Evolutionary conservation across 495 filamentous ascomycete species (phyloP).

Genomic region (Penicillium manginii): DNA sequence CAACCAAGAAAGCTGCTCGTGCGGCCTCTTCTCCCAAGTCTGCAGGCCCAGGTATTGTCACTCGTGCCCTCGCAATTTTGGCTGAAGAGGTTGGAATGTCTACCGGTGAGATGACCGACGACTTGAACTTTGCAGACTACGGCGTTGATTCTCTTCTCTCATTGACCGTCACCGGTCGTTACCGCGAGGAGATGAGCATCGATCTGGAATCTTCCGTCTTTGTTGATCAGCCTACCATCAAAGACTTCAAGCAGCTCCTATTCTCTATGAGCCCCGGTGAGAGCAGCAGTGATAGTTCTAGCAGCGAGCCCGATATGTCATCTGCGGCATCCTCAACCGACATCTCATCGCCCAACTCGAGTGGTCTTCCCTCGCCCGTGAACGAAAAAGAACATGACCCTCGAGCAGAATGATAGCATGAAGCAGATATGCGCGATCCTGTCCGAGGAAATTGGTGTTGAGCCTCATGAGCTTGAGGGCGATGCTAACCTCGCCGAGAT

Average conservation of each 20-base stretch:
- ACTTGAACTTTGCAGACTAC: conserved; percentile 53
- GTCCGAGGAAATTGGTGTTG: conserved; percentile 68
- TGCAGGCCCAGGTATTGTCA: conserved; percentile 31
- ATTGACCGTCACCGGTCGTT: conserved; percentile 49
- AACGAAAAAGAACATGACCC: conserved; percentile 38
- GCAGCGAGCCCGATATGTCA: conserved; percentile 40
- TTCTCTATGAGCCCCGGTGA: conserved; percentile 43
- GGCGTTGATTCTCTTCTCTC: conserved; percentile 60
- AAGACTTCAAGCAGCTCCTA: conserved; percentile 62
- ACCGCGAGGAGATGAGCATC: conserved; percentile 55
- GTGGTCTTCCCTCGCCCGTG: conserved; percentile 34
- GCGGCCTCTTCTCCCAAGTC: conserved; percentile 32
- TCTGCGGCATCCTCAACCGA: conserved; percentile 37
- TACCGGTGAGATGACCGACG: conserved; percentile 61
- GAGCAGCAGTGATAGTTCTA: conserved; percentile 35
- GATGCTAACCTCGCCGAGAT: conserved; percentile 49
- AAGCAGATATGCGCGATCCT: conserved; percentile 60
- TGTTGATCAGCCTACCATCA: conserved; percentile 60
- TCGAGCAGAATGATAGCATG: conserved; percentile 52
- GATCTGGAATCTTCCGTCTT: conserved; percentile 58
- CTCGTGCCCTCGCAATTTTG: conserved; percentile 61
- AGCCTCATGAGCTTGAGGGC: conserved; percentile 60
- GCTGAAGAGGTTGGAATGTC: conserved; percentile 68
- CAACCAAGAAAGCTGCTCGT: conserved; percentile 29
- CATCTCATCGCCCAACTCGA: conserved; percentile 39